Percentiles rank a stretch among this genome's conserved stretches.
Conservation (phyloP, 2,329 filamentous ascomycete genomes). For the Neocatenulostroma microsporum region DNA sequence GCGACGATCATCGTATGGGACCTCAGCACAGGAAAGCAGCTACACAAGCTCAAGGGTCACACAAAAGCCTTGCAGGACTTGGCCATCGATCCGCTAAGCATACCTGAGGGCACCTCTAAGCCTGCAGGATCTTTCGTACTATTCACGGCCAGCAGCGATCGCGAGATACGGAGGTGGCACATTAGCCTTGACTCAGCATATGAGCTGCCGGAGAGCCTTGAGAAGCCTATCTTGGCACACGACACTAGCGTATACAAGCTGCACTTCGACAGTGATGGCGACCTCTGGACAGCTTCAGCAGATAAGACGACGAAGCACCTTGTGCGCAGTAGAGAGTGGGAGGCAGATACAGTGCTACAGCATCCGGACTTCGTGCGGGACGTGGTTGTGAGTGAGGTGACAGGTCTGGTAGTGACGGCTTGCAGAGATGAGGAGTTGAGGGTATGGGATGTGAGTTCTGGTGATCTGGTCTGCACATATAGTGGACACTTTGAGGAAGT, state of each 20-base stretch:
- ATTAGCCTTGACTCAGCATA: constrained; percentile 48
- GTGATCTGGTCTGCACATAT: constrained; percentile 27
- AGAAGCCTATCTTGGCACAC: constrained; percentile 63
- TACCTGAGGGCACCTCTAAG: constrained; percentile 7
- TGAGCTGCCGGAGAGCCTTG: constrained; percentile 43
- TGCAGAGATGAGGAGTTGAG: constrained; percentile 88
- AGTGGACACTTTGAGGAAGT: constrained; percentile 90
- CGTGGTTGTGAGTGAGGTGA: constrained; percentile 56
- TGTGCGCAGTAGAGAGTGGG: constrained; percentile 59
- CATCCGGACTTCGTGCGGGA: constrained; percentile 90
- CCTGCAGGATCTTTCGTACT: constrained; percentile 47
- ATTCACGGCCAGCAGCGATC: constrained; percentile 62
- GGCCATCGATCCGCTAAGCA: constrained; percentile 61
- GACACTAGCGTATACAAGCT: constrained; percentile 86
- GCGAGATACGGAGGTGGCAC: constrained; percentile 66
- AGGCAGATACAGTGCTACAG: constrained; percentile 60
- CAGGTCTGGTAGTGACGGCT: constrained; percentile 75
- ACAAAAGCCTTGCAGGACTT: constrained; percentile 73
- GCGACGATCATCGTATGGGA: constrained; percentile 66
- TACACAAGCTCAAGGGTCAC: constrained; percentile 73
- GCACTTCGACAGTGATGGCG: constrained; percentile 56
- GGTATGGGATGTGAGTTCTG: constrained; percentile 61
- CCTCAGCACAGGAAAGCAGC: constrained; percentile 54
- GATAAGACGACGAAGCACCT: constrained; percentile 84
- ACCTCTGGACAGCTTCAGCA: constrained; percentile 88